phyloP scores from a whole-genome alignment of 164 flowering plant species.

The Litsea cubeba region DNA sequence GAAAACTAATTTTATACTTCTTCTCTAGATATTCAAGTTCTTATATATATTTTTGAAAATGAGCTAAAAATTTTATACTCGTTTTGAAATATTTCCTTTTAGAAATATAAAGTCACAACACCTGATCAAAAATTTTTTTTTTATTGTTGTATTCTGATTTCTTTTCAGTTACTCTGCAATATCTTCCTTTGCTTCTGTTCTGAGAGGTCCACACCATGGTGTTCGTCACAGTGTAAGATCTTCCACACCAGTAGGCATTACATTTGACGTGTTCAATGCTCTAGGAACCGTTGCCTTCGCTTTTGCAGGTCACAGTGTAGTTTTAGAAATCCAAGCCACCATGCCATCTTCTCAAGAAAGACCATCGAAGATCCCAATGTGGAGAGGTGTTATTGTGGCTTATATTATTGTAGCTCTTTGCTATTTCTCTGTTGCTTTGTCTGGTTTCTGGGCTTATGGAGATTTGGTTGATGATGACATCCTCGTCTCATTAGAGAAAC shows the following conservation, averaged over 20 bases:
- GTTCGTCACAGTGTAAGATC: slow-evolving; percentile 8
- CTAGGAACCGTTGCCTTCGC: slow-evolving; percentile 29
- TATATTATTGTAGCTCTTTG: slow-evolving; percentile 30
- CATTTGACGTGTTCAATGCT: slow-evolving; percentile 22
- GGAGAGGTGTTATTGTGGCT: slow-evolving; percentile 29
- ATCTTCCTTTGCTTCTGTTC: slow-evolving; percentile 22
- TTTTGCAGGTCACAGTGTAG: slow-evolving; percentile 34
- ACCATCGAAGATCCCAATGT: slow-evolving; percentile 31
- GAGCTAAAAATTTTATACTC: background rate
- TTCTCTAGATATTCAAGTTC: no score
- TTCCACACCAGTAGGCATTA: slow-evolving; percentile 10
- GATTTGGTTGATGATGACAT: slow-evolving; percentile 28
- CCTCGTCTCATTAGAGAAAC: slow-evolving; percentile 29
- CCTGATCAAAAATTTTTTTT: background rate
- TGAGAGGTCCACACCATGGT: slow-evolving; percentile 15
- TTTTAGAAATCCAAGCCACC: slow-evolving; percentile 36
- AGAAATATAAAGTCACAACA: background rate
- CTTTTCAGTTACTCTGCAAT: slow-evolving; percentile 27
- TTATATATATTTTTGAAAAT: no score
- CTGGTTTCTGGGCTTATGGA: slow-evolving; percentile 30
- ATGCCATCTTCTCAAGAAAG: slow-evolving; percentile 27
- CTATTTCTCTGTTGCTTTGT: slow-evolving; percentile 24
- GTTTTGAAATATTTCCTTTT: background rate
- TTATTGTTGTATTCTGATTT: background rate
- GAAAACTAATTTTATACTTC: no score